A percentile compares a stretch with the other conserved stretches of the same genome.
Evolutionary conservation across 345 rosid genomes (phyloP).

Genomic region (Kandelia obovata): DNA sequence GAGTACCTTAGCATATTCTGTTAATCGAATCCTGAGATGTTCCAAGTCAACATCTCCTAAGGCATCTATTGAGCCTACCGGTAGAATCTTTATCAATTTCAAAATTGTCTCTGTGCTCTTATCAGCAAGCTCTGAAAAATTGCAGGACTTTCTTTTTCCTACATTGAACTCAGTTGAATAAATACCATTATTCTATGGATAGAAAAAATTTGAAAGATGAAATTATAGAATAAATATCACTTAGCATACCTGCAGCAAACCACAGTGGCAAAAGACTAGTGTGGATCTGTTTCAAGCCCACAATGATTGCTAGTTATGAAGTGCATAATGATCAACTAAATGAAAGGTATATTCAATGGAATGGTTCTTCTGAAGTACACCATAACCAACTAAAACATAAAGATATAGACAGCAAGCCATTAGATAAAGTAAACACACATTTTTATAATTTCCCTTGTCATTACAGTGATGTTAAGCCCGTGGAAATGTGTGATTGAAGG

Average conservation of each 20-base stretch:
- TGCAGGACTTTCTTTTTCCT: conserved; percentile 54
- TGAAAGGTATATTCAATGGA: neutral
- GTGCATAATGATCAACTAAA: conserved; percentile 16
- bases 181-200: neutral
- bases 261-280: conserved; percentile 56
- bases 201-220: neutral
- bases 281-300: conserved; percentile 49
- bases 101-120: conserved; percentile 44
- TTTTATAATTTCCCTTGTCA: too few species aligned
- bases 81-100: conserved; percentile 34
- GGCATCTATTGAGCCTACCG: conserved; percentile 28
- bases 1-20: conserved; percentile 59
- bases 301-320: conserved; percentile 10
- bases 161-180: conserved; percentile 18
- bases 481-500: too few species aligned
- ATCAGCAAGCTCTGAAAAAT: conserved; percentile 48
- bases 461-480: too few species aligned
- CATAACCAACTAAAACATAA: too few species aligned
- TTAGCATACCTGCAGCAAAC: conserved; percentile 62
- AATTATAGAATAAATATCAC: neutral
- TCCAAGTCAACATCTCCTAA: conserved; percentile 37
- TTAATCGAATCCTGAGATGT: conserved; percentile 50
- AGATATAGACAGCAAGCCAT: too few species aligned
- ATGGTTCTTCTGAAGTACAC: too few species aligned
- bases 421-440: too few species aligned